These are phyloP conservation scores for Erigeron philadelphicus DNA, from an alignment of 140 eudicot genomes.

Conservation along the genomic window DNA sequence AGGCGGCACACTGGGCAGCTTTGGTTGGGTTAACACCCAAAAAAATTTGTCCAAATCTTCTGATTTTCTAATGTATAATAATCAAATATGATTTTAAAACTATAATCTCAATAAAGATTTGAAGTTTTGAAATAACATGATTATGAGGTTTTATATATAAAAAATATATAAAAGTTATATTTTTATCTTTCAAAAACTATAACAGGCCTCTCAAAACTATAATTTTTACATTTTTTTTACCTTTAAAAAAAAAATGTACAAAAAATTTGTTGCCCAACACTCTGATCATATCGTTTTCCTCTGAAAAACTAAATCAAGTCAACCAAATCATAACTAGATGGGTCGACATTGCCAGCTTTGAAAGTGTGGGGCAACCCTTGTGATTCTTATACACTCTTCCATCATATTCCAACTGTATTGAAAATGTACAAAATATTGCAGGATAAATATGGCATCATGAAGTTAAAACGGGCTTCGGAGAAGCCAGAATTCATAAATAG, in stretches of 20 bases:
- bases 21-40: no score
- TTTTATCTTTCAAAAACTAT: no score
- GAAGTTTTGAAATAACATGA: not conserved
- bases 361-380: not conserved
- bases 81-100: no score
- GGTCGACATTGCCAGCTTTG: not conserved
- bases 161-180: not conserved
- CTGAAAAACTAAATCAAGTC: not conserved
- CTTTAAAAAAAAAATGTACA: no score
- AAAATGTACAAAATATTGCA: slow-evolving; percentile 28
- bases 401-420: not conserved
- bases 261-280: not conserved
- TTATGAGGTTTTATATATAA: not conserved
- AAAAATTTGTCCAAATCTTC: no score
- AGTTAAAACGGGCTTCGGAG: slow-evolving; percentile 49
- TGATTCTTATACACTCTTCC: not conserved
- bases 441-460: slow-evolving; percentile 63
- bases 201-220: no score
- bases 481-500: slow-evolving; percentile 64
- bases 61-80: no score
- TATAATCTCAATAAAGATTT: no score
- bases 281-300: not conserved
- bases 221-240: no score
- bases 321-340: not conserved
- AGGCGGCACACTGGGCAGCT: no score